Conservation (phyloP, 148 eudicot genomes). For the Euryodendron excelsum region DNA sequence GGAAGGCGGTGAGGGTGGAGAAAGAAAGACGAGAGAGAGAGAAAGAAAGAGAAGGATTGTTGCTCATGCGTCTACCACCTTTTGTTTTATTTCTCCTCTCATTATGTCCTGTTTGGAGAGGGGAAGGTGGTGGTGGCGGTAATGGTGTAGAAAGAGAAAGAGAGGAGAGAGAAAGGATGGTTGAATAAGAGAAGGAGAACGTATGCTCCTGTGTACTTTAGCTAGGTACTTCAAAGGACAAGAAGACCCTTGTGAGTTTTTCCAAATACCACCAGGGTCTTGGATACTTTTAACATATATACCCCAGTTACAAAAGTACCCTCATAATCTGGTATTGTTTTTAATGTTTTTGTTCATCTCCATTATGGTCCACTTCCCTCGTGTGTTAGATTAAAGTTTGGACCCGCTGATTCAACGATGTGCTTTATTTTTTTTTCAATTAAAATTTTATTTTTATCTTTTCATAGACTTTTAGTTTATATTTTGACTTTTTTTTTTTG, state of each 20-base stretch:
- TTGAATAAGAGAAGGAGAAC: constrained; percentile 7
- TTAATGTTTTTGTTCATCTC: no score
- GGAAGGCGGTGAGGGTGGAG: constrained; percentile 26
- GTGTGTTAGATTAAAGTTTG: no score
- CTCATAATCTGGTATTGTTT: no score
- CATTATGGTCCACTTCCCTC: no score
- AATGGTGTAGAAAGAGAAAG: constrained; percentile 6
- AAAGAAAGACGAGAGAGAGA: constrained; percentile 23
- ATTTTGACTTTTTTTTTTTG: no score
- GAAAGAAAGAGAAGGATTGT: constrained; percentile 14
- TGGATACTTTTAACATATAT: no score
- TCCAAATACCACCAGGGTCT: no score
- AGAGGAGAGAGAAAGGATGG: background rate
- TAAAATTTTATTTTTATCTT: no score
- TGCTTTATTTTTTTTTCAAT: no score
- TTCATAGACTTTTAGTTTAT: no score
- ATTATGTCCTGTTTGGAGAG: constrained; percentile 22
- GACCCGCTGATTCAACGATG: no score
- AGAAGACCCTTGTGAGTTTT: background rate
- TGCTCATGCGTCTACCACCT: constrained; percentile 69
- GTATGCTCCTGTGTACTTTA: constrained; percentile 13
- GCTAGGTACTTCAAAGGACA: constrained; percentile 12
- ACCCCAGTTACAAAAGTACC: no score
- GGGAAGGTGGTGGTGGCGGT: constrained; percentile 19
- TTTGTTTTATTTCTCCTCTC: constrained; percentile 29